phyloP scores from a whole-genome alignment of 1,284 basidiomycete genomes.

The Ganoderma leucocontextum region DNA sequence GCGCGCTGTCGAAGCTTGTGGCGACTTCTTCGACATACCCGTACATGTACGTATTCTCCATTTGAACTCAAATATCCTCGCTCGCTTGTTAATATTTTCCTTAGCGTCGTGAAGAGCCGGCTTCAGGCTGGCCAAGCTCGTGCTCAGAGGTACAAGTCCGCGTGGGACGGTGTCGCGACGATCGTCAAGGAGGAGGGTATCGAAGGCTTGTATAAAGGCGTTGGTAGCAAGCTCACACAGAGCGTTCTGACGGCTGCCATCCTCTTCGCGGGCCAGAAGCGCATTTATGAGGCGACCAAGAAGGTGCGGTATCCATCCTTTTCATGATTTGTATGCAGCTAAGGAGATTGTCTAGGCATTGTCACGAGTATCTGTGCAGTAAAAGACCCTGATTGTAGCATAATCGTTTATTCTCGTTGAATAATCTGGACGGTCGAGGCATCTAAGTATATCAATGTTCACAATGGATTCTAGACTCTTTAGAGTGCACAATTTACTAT shows the following conservation, averaged over 20 bases:
- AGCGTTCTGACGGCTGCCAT: constrained; percentile 92
- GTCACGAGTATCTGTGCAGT: constrained; percentile 25
- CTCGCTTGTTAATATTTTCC: background rate
- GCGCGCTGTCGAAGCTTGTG: constrained; percentile 87
- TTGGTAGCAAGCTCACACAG: constrained; percentile 87
- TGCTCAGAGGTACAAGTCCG: constrained; percentile 74
- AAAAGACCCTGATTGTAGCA: background rate
- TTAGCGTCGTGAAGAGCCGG: constrained; percentile 83
- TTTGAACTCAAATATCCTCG: too few species aligned
- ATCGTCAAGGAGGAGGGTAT: constrained; percentile 84
- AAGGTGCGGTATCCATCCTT: constrained; percentile 45
- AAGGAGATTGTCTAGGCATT: constrained; percentile 17
- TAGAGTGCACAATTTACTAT: constrained; percentile 3
- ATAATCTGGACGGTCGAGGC: background rate
- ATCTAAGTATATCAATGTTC: background rate
- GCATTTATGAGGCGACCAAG: constrained; percentile 77
- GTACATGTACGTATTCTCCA: constrained; percentile 66
- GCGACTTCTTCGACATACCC: constrained; percentile 82
- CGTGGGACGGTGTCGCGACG: constrained; percentile 72
- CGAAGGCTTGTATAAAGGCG: constrained; percentile 85
- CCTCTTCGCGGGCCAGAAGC: constrained; percentile 84
- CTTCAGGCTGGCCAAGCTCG: constrained; percentile 78
- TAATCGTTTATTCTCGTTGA: background rate
- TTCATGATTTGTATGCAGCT: background rate
- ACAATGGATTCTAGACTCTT: background rate